Base-by-base conservation (phyloP, 805 yeast genomes). In the Myxozyma sirexii region DNA sequence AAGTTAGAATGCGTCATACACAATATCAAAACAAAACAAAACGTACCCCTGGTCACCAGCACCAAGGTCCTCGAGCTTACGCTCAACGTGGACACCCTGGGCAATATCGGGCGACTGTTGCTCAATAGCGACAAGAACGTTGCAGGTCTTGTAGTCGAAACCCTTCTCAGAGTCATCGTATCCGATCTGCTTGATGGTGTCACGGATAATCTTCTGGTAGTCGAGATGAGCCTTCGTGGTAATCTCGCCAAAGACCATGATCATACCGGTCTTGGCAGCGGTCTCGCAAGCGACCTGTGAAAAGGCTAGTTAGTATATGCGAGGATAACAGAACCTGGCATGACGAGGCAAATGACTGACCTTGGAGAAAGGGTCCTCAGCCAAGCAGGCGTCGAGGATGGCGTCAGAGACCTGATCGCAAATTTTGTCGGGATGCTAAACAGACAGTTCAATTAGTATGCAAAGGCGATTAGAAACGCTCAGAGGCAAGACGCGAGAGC, bases 321-420 rank as follows among this genome's bases (percentile, higher is more conserved):
- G 15, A 21, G 6, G 15, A 31, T 19, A 15, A 19, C 33, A 19
- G 31, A 21, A 15, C 4, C 17, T 13, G 13, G 31, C 6, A 37
- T 19, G 29, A 23, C 8, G 21, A 1, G 38, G 17, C 29, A 29
- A n/a, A n/a, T n/a, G n/a, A 23, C 50, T 24, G 21, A 65, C 68
- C 83, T 94, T 94, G 70, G 99, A 94, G 71, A 90, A 83, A 64
- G 99, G 99, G 79, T 94, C 99, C 70, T 81, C 96, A 58, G 89
- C 85, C 71, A 94, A 82, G 83, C 98, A 93, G 69, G 99, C 99
- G 74, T 94, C 99, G 71, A 94, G 84, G 73, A 94, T 90, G 72
- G 99, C 99, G 76, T 94, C 99, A 59, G 96, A 88, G 69, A 94
- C 97, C 83, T 94, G 99, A 80, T 94, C 99, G 82, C 99, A 96